Conservation (phyloP, 306 rosid genomes). For the apple (Malus domestica) region DNA sequence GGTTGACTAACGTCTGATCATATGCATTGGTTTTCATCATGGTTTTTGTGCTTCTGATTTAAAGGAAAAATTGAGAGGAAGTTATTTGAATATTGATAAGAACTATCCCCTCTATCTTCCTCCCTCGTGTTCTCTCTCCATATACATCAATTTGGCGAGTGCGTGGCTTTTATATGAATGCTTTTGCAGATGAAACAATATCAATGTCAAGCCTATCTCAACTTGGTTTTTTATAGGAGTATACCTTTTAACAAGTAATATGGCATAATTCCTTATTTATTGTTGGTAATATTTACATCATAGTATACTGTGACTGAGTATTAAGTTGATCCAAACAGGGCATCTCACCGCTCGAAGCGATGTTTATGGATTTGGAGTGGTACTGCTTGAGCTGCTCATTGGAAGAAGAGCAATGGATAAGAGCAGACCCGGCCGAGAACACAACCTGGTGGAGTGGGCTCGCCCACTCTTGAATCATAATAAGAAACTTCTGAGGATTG, state of each 20-base stretch:
- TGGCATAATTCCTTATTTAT: background rate
- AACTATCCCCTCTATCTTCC: background rate
- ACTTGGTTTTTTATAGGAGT: background rate
- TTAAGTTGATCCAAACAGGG: slow-evolving; percentile 41
- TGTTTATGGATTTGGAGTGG: slow-evolving; percentile 91
- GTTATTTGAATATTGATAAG: background rate
- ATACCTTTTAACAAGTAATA: background rate
- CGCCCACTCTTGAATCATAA: slow-evolving; percentile 78
- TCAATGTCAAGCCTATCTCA: background rate
- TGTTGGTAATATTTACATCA: background rate
- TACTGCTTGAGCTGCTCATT: slow-evolving; percentile 81
- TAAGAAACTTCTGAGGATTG: slow-evolving; percentile 59
- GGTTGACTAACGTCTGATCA: background rate
- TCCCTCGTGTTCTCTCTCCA: background rate
- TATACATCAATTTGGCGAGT: background rate
- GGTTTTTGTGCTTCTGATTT: background rate
- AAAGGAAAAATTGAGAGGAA: background rate
- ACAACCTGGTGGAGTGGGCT: slow-evolving; percentile 92
- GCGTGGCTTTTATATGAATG: background rate
- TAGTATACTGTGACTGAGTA: slow-evolving; percentile 11
- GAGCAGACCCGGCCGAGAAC: slow-evolving; percentile 89
- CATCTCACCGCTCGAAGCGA: slow-evolving; percentile 93
- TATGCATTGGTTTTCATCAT: background rate
- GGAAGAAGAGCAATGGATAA: slow-evolving; percentile 87
- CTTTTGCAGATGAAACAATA: background rate